Base-by-base conservation (phyloP, 2,329 filamentous ascomycete genomes). In the Periconia sp. region DNA sequence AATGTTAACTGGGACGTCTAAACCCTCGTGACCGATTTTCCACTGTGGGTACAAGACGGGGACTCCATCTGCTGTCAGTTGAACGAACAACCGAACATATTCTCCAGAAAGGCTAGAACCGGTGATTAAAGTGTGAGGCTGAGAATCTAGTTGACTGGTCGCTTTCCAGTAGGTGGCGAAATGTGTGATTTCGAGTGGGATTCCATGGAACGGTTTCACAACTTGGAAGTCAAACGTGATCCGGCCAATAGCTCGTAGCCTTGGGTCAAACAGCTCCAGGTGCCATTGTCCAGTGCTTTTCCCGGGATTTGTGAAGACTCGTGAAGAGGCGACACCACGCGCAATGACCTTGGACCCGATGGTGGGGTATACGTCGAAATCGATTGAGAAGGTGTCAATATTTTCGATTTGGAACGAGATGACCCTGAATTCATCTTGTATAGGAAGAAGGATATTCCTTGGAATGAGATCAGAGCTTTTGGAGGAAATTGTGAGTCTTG, bases 111-210 rank as follows among this genome's bases (percentile, higher is more conserved):
- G 76, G 76, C 93, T 97, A 10, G 93, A 97, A 0, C 93, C 94
- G 0, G 93, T 97, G 17, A 99, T 91, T 20, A 97, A 85, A 20
- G 91, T 90, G 68, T 85, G 94, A 20, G 89, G 88, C 45, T 92
- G 90, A 47, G 90, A 87, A 70, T 96, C 91, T 45, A 94, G 83
- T 63, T 96, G 92, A 66, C 92, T 96, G 1, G 94, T 99, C 0
- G 93, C 93, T 75, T 97, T 99, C 94, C 94, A 99, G 74, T 99
- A 99, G 0, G 94, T 97, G 58, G 96, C 94, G 65, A 97, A 99
- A 68, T 97, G 92, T 1, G 94, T 96, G 56, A 99, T 97, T 73
- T 99, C 94, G 19, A 99, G 80, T 3, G 94, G 92, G 56, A 92
- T 89, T 8, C 94, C 93, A 58, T 87, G 86, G 77, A 97, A 99